Conservation (phyloP, 1,284 basidiomycete genomes). For the Leccinum proximum region DNA sequence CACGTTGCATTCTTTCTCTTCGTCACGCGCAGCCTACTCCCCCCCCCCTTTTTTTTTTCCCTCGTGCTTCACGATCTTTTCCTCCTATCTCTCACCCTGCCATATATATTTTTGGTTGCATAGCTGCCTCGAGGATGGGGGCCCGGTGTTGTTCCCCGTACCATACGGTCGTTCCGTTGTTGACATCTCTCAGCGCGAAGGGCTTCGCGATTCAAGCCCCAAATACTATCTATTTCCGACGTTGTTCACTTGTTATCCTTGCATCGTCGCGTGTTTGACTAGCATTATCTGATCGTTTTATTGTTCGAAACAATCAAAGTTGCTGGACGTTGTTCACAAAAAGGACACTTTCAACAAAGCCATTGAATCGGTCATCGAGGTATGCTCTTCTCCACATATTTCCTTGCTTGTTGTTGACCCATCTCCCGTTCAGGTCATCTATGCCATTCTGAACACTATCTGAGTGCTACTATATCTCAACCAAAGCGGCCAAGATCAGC, state of each 20-base stretch:
- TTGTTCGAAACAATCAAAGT: no score
- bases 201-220: no score
- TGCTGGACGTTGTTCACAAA: no score
- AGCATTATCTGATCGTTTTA: no score
- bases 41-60: neutral
- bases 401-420: neutral
- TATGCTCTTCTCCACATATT: no score
- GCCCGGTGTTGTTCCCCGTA: neutral
- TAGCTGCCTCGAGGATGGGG: slow-evolving; percentile 16
- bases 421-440: slow-evolving; percentile 62
- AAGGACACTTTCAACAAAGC: no score
- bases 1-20: slow-evolving; percentile 10
- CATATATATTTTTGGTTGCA: slow-evolving; percentile 32
- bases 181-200: no score
- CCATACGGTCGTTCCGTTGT: no score
- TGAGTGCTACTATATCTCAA: slow-evolving; percentile 93
- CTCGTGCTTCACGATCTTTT: neutral
- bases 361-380: no score
- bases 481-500: slow-evolving; percentile 82
- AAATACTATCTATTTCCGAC: no score
- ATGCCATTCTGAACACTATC: slow-evolving; percentile 91
- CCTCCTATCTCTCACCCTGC: slow-evolving; percentile 19
- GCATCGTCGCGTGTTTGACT: no score
- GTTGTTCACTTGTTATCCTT: no score
- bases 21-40: slow-evolving; percentile 4